Evolutionary conservation across 495 filamentous ascomycete species (phyloP).

Genomic region (Amphirosellinia nigrospora): DNA sequence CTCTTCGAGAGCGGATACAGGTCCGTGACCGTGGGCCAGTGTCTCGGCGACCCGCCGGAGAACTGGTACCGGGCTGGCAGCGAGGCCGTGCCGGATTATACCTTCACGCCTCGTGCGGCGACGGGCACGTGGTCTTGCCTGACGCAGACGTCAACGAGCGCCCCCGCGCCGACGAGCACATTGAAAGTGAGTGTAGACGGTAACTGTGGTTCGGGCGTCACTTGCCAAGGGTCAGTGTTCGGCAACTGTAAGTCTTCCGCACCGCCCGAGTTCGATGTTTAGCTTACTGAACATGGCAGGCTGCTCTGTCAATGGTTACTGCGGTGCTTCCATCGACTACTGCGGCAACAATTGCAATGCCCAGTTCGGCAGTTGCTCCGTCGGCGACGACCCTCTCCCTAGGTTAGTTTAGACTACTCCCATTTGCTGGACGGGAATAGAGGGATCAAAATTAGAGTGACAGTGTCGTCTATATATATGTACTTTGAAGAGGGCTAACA

Average conservation of each 20-base stretch:
- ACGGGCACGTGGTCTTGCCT: constrained; percentile 37
- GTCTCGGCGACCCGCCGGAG: constrained; percentile 69
- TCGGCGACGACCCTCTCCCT: constrained; percentile 26
- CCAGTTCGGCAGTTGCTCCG: constrained; percentile 55
- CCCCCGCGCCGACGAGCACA: constrained; percentile 36
- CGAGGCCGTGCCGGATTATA: constrained; percentile 33
- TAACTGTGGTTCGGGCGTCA: constrained; percentile 56
- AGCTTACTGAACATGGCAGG: constrained; percentile 29
- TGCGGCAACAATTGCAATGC: constrained; percentile 59
- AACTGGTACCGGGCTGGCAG: constrained; percentile 71
- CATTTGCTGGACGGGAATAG: neutral
- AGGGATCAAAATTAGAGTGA: neutral
- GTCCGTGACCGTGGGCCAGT: constrained; percentile 75
- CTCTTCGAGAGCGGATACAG: constrained; percentile 64
- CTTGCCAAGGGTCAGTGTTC: constrained; percentile 55
- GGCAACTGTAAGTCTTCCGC: constrained; percentile 41
- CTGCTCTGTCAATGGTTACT: constrained; percentile 52
- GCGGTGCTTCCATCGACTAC: constrained; percentile 56
- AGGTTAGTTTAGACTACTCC: constrained; percentile 9
- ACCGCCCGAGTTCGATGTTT: constrained; percentile 14
- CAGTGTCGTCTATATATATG: no score
- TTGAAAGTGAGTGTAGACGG: constrained; percentile 54
- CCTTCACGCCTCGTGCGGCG: constrained; percentile 32
- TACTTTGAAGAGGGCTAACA: neutral
- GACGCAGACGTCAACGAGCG: constrained; percentile 22